Conservation (phyloP, 1,284 basidiomycete genomes). For the Leccinum griseonigrum region DNA sequence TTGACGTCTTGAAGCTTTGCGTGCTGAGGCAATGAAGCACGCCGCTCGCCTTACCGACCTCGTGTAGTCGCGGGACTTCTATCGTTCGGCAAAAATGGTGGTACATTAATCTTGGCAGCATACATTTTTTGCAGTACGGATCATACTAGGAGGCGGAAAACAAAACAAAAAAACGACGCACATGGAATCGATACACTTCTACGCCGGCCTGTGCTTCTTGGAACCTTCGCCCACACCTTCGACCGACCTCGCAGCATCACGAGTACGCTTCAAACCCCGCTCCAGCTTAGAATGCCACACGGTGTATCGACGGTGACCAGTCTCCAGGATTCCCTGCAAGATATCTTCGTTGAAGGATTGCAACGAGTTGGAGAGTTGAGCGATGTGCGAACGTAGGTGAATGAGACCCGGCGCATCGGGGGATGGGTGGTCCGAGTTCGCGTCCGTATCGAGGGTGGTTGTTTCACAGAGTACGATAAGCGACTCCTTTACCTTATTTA, state of each 20-base stretch:
- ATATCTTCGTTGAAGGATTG: neutral
- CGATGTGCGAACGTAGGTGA: neutral
- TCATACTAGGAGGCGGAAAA: too few relatives aligned
- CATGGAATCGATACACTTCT: neutral
- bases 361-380: neutral
- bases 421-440: too few relatives aligned
- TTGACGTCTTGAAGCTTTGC: too few relatives aligned
- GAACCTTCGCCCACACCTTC: neutral
- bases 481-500: neutral
- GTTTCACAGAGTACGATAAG: neutral
- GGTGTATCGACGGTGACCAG: neutral
- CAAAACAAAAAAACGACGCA: neutral
- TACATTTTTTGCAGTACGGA: too few relatives aligned
- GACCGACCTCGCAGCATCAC: neutral
- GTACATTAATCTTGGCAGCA: too few relatives aligned
- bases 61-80: too few relatives aligned
- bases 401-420: neutral
- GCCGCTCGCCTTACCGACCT: too few relatives aligned
- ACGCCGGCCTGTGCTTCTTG: neutral
- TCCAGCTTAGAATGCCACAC: neutral
- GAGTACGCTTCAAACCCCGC: neutral
- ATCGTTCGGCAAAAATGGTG: too few relatives aligned
- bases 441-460: neutral
- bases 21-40: too few relatives aligned
- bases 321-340: neutral